Conservation (phyloP, 1,139 yeast genomes). For the Saccharomyces hybrid region DNA sequence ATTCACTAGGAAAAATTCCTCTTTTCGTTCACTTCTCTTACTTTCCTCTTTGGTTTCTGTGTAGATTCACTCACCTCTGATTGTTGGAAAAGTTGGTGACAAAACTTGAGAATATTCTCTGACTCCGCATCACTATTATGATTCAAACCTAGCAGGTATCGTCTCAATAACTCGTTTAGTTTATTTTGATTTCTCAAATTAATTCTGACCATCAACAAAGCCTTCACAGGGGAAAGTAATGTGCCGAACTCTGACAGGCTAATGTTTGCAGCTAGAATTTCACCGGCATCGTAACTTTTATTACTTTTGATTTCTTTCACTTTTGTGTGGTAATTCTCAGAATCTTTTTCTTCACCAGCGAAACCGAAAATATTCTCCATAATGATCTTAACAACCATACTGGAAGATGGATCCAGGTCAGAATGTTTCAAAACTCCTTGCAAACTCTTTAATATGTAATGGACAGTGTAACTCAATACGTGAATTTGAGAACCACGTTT, state of each 20-base stretch:
- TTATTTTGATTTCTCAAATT: slow-evolving; percentile 64
- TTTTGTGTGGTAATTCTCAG: slow-evolving; percentile 78
- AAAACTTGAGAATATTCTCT: slow-evolving; percentile 56
- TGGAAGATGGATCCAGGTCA: slow-evolving; percentile 65
- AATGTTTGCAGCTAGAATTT: slow-evolving; percentile 61
- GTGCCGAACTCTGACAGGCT: slow-evolving; percentile 51
- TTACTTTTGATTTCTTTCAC: slow-evolving; percentile 89
- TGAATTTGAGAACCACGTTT: slow-evolving; percentile 91
- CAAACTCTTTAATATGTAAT: slow-evolving; percentile 56
- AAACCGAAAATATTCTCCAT: slow-evolving; percentile 94
- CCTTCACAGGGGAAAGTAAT: slow-evolving; percentile 62
- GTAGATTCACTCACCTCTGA: slow-evolving; percentile 21
- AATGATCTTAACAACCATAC: slow-evolving; percentile 56
- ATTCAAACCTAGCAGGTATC: slow-evolving; percentile 70
- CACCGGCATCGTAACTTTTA: slow-evolving; percentile 83
- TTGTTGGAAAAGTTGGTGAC: slow-evolving; percentile 69
- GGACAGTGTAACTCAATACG: slow-evolving; percentile 82
- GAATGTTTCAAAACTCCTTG: slow-evolving; percentile 48
- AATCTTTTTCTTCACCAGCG: slow-evolving; percentile 91
- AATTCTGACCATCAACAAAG: slow-evolving; percentile 56
- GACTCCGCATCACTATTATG: slow-evolving; percentile 53
- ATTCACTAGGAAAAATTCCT: slow-evolving; percentile 63
- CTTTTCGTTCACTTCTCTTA: slow-evolving; percentile 32
- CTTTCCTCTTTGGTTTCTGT: slow-evolving; percentile 19
- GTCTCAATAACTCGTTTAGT: slow-evolving; percentile 68